Conservation (phyloP, 768 basidiomycete species). For the Boletellus sp. region DNA sequence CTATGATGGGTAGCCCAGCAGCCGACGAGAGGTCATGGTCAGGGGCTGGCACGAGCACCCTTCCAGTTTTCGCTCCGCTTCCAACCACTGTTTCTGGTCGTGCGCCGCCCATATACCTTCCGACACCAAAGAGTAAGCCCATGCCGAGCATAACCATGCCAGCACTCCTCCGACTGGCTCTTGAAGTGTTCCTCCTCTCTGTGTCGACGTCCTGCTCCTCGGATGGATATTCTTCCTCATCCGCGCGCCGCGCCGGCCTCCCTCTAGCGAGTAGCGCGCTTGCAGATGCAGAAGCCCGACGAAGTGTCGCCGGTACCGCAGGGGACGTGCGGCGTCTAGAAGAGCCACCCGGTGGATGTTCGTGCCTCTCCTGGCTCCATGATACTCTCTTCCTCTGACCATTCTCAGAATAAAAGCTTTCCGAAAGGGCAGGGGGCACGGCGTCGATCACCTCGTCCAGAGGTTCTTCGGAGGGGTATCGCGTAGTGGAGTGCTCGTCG, state of each 20-base stretch:
- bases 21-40: background rate
- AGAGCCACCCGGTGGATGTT: slow-evolving; percentile 40
- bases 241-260: slow-evolving; percentile 41
- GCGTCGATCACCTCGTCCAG: slow-evolving; percentile 50
- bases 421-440: slow-evolving; percentile 54
- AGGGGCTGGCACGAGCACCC: slow-evolving; percentile 38
- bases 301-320: slow-evolving; percentile 30
- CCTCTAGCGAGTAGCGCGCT: slow-evolving; percentile 37
- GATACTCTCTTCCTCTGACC: slow-evolving; percentile 57
- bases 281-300: slow-evolving; percentile 24
- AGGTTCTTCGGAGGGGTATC: slow-evolving; percentile 20
- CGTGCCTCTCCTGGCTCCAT: slow-evolving; percentile 71
- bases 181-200: slow-evolving; percentile 42
- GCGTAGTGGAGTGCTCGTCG: slow-evolving; percentile 16
- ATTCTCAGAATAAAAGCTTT: slow-evolving; percentile 76
- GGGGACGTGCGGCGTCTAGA: slow-evolving; percentile 36
- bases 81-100: slow-evolving; percentile 25
- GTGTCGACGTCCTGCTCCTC: slow-evolving; percentile 24
- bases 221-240: slow-evolving; percentile 20
- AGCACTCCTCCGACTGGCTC: slow-evolving; percentile 65
- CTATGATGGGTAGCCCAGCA: slow-evolving; percentile 10
- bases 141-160: slow-evolving; percentile 79
- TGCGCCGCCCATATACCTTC: slow-evolving; percentile 41
- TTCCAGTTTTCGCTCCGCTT: slow-evolving; percentile 40
- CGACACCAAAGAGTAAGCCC: slow-evolving; percentile 71